phyloP scores from a whole-genome alignment of 2,329 filamentous ascomycete genomes.

The Penicillium frequentans region DNA sequence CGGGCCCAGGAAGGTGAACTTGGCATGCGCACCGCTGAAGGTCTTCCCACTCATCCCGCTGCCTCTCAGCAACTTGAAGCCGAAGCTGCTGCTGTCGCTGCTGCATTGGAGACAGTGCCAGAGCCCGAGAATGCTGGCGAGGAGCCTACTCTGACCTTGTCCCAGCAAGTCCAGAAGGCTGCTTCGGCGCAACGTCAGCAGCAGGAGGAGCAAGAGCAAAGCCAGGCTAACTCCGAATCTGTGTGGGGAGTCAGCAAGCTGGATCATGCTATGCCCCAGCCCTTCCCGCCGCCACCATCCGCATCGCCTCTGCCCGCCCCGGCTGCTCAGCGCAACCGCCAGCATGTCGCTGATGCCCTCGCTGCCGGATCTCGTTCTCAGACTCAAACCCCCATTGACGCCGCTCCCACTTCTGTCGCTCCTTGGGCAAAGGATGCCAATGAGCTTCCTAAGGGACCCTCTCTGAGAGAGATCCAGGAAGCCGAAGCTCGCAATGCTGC shows the following conservation, averaged over 20 bases:
- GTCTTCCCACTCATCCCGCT: constrained; percentile 42
- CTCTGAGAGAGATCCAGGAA: constrained; percentile 94
- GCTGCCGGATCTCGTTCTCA: constrained; percentile 67
- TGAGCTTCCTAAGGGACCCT: constrained; percentile 78
- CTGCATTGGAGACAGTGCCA: constrained; percentile 19
- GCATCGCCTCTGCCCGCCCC: constrained; percentile 83
- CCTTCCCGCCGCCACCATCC: constrained; percentile 70
- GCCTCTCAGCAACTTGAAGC: constrained; percentile 30
- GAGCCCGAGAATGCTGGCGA: constrained; percentile 26
- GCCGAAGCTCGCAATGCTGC: constrained; percentile 91
- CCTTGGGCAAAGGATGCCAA: constrained; percentile 89
- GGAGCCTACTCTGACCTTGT: constrained; percentile 66
- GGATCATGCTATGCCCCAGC: constrained; percentile 65
- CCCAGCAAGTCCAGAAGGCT: constrained; percentile 81
- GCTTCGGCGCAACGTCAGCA: constrained; percentile 44
- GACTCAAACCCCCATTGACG: constrained; percentile 71
- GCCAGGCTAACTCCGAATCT: constrained; percentile 47
- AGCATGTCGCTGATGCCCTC: constrained; percentile 76
- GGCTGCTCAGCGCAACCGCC: constrained; percentile 78
- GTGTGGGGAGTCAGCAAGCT: constrained; percentile 59
- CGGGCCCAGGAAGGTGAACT: constrained; percentile 67
- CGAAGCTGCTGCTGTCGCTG: constrained; percentile 15
- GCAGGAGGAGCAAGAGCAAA: constrained; percentile 32
- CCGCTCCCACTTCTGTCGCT: constrained; percentile 72
- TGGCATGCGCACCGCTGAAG: constrained; percentile 39